Base-by-base conservation (phyloP, 148 eudicot species). In the Persicaria tinctoria region DNA sequence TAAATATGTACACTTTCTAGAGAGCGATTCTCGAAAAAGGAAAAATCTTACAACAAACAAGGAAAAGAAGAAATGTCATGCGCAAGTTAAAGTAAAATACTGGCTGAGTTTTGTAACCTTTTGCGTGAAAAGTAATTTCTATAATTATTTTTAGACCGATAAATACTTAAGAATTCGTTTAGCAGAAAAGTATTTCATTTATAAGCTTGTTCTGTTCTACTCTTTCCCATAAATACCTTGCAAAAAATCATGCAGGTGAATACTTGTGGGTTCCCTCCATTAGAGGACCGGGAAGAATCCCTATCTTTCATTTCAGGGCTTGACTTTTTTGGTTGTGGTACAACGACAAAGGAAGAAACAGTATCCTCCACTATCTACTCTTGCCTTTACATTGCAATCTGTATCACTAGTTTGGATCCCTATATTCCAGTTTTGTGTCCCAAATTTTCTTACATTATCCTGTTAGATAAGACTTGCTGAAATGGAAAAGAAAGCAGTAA, bases 261-360 rank as follows among this genome's bases (percentile, higher is more conserved):
- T 80, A 92, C 99, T 68, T 95, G 96, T 88, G 99, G 99, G 77
- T 95, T 95, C 79, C 99, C 97, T 80, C 99, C 99, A 18, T 23
- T 92, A 80, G 99, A 95, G 82, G 90, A 95, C 76, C 84, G 97
- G 79, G 92, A 86, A 56, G 92, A 87, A 85, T 83, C 92, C 74
- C 77, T 84, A 14, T 74, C 89, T 72, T 85, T 84, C 74, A 76
- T 86, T 78, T 78, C 94, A 46, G 99, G 99, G 79, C 74, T 89
- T 56, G 94, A 95, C 81, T 92, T 87, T 76, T 95, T 92, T 84
- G 99, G 99, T 62, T 70, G 88, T 75, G 96, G 98, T 75, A 73
- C 88, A 59, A 77, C 83, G 68, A 76, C 94, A 5, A 89, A 81
- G 73, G 99, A 95, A 75, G 97, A 95, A 68, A 89, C 85, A 79